Evolutionary conservation across 2,329 filamentous ascomycete species (phyloP).

Genomic region (Aspergillus sp.): DNA sequence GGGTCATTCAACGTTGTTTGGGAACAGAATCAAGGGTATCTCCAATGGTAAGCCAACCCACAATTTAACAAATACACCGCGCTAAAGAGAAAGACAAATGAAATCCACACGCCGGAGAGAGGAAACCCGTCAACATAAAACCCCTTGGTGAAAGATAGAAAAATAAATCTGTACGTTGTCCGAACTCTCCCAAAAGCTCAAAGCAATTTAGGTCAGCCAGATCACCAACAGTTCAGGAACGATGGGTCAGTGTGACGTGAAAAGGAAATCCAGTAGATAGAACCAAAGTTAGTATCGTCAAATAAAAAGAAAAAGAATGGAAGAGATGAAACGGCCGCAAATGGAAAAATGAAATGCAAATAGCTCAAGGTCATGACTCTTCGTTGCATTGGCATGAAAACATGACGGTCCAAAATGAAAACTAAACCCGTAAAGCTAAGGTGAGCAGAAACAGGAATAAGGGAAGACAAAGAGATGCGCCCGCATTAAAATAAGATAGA

Average conservation of each 20-base stretch:
- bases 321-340: slow-evolving; percentile 7
- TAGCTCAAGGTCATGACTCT: slow-evolving; percentile 35
- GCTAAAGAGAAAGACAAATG: not conserved
- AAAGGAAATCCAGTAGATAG: too few species aligned
- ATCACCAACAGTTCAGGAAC: not conserved
- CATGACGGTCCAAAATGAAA: slow-evolving; percentile 26
- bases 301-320: slow-evolving; percentile 3
- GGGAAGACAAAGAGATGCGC: slow-evolving; percentile 22
- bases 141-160: not conserved
- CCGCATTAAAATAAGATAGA: slow-evolving; percentile 17
- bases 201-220: not conserved
- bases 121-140: not conserved
- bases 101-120: not conserved
- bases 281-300: not conserved
- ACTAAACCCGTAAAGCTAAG: slow-evolving; percentile 20
- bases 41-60: not conserved
- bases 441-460: slow-evolving; percentile 18
- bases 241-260: too few species aligned
- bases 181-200: not conserved
- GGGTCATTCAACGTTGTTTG: not conserved
- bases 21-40: not conserved
- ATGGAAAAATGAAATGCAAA: slow-evolving; percentile 15
- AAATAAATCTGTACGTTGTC: not conserved
- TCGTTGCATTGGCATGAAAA: slow-evolving; percentile 40
- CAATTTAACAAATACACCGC: not conserved